A percentile compares a stretch with the other conserved stretches of the same genome.
These are phyloP conservation scores for Pezicula radicicola DNA, from an alignment of 2,329 filamentous ascomycete genomes.

Conservation along the genomic window DNA sequence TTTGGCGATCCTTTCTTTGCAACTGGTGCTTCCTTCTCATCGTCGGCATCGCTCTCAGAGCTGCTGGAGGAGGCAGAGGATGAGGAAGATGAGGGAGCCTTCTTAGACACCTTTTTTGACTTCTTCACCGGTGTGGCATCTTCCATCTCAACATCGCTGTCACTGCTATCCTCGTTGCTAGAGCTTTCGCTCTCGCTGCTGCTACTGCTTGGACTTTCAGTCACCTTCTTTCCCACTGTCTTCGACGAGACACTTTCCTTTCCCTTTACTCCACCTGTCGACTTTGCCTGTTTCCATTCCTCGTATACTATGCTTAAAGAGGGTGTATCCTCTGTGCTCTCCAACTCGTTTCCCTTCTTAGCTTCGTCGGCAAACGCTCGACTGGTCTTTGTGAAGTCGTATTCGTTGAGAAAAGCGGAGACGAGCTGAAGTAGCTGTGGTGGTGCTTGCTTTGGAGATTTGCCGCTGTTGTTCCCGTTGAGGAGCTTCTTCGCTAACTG, in stretches of 20 bases:
- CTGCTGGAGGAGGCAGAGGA: constrained; percentile 35
- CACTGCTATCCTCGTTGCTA: constrained; percentile 27
- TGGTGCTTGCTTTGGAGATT: constrained; percentile 33
- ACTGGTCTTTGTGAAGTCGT: constrained; percentile 61
- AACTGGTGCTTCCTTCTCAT: constrained; percentile 38
- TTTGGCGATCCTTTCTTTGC: constrained; percentile 22
- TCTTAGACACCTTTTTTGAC: constrained; percentile 17
- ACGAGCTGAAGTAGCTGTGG: constrained; percentile 64
- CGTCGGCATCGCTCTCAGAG: constrained; percentile 48
- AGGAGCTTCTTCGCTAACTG: constrained; percentile 23
- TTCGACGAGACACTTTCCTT: constrained; percentile 25
- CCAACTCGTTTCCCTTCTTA: constrained; percentile 34
- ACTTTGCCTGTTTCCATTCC: constrained; percentile 33
- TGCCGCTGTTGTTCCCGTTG: constrained; percentile 19
- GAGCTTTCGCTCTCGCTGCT: constrained; percentile 26
- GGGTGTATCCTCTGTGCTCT: constrained; percentile 40
- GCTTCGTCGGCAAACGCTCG: constrained; percentile 62
- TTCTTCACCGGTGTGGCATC: constrained; percentile 27
- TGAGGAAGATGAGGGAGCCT: constrained; percentile 31
- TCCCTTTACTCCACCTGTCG: constrained; percentile 10
- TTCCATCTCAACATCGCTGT: constrained; percentile 28
- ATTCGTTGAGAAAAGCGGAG: constrained; percentile 61
- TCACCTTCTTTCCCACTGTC: constrained; percentile 27
- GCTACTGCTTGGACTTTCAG: constrained; percentile 7
- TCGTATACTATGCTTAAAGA: constrained; percentile 33